These are phyloP conservation scores for Dactylellina cionopaga DNA, from an alignment of 2,329 filamentous ascomycete species.

Conservation along the genomic window DNA sequence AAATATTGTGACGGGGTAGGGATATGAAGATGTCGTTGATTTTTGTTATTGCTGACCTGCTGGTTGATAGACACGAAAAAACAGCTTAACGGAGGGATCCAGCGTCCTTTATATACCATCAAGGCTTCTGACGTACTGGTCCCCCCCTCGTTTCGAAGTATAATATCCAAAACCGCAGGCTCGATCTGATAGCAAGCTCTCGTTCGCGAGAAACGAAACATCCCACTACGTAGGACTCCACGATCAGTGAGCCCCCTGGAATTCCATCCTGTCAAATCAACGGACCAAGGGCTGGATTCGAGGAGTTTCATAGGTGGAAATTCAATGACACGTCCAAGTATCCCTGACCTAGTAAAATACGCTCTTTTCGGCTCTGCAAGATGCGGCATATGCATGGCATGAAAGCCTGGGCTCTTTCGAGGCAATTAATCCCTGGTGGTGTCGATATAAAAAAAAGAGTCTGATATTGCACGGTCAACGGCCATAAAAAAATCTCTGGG, in stretches of 20 bases:
- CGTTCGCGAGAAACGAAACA: slow-evolving; percentile 31
- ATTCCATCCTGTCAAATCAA: slow-evolving; percentile 3
- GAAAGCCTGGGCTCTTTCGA: too few relatives aligned
- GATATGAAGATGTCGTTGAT: background rate
- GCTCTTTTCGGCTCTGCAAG: slow-evolving; percentile 31
- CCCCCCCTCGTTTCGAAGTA: too few relatives aligned
- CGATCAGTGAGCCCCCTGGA: too few relatives aligned
- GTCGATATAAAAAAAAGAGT: slow-evolving; percentile 13
- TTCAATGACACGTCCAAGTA: slow-evolving; percentile 18
- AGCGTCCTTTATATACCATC: slow-evolving; percentile 26
- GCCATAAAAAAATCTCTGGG: background rate
- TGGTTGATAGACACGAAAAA: background rate
- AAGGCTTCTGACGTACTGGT: background rate
- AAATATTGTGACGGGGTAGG: background rate
- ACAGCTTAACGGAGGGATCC: background rate
- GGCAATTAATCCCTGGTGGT: background rate
- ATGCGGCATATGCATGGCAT: slow-evolving; percentile 18
- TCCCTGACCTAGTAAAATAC: slow-evolving; percentile 11
- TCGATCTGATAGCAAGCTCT: background rate
- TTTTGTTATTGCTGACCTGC: slow-evolving; percentile 15
- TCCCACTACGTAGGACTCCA: too few relatives aligned
- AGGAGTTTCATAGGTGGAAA: slow-evolving; percentile 37
- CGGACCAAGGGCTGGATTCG: background rate
- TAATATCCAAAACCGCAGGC: background rate
- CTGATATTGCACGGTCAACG: background rate